These are phyloP conservation scores for Betula pendula DNA, from an alignment of 306 rosid genomes.

Conservation along the genomic window DNA sequence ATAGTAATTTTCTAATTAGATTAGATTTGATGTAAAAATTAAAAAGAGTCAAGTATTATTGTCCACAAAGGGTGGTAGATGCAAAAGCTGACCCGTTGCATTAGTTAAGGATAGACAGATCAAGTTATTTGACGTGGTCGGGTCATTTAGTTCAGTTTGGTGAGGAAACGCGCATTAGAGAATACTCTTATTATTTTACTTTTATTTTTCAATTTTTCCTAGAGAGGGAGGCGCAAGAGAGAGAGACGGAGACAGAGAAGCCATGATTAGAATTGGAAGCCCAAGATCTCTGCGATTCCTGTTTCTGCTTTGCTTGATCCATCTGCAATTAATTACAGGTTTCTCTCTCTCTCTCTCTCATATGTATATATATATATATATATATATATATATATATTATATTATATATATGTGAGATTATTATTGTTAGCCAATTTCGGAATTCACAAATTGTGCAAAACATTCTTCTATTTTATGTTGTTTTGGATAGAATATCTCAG, in stretches of 20 bases:
- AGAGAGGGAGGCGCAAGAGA: slow-evolving; percentile 15
- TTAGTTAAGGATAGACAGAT: too few species aligned
- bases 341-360: slow-evolving; percentile 8
- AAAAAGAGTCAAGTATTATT: too few species aligned
- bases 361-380: too few species aligned
- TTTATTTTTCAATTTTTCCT: neutral
- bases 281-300: slow-evolving; percentile 47
- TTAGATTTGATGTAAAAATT: too few species aligned
- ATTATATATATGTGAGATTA: too few species aligned
- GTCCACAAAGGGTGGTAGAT: too few species aligned
- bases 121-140: too few species aligned
- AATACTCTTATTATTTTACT: too few species aligned
- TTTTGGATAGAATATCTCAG: neutral
- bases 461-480: neutral
- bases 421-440: neutral
- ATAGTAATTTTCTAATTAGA: too few species aligned
- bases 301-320: slow-evolving; percentile 35
- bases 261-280: slow-evolving; percentile 41
- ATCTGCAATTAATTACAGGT: slow-evolving; percentile 48
- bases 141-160: too few species aligned
- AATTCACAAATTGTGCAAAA: neutral
- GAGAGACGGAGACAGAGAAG: slow-evolving; percentile 1
- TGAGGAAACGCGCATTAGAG: too few species aligned
- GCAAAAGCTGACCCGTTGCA: neutral
- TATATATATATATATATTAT: neutral